Base-by-base conservation (phyloP, 176 grass and related monocot genomes). In the Phragmites australis region DNA sequence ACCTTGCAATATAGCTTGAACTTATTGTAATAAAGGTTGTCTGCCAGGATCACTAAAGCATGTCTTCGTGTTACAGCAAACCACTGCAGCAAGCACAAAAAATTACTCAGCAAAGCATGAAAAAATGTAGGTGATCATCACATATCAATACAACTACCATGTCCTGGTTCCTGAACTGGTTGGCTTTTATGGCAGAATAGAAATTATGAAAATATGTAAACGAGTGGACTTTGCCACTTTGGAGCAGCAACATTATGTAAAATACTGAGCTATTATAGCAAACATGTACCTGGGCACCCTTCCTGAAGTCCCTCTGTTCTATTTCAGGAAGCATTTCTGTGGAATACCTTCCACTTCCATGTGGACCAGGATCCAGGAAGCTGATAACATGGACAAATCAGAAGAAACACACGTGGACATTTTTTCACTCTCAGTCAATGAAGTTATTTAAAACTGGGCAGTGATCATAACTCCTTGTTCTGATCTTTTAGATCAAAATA, bases 1-100 rank as follows among this genome's bases (percentile, higher is more conserved):
- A 99, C 97, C 97, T 93, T 99, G 92, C 97, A 99, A 78, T 99
- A 93, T 75, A 91, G 88, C 82, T 96, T 95, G 66, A 99, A 99
- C 75, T 99, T 96, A 27, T 65, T 79, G 76, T 99, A 99, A 86
- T 96, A 93, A 66, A 99, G 90, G 67, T 65, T 82, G 83, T 99
- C 97, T 56, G 88, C 86, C 26, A 99, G 74, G 87, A 99, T 96
- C 86, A 99, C 27, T 85, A 99, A 68, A 88, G 97, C 97, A 82
- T 99, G 97, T 78, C 92, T 86, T 79, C 97, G 83, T 79, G 93
- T 99, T 72, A 99, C 70, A 65, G 97, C 88, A 91, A 99, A 99
- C 97, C 97, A 99, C 97, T 99, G 68, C 79, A 91, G 22, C 22
- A 89, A 82, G 49, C 6, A 77, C 13, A 72, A 72, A 84, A 49